These are phyloP conservation scores for Phytophthora fragariae DNA, from an alignment of 352 stramenopile species.

Conservation along the genomic window DNA sequence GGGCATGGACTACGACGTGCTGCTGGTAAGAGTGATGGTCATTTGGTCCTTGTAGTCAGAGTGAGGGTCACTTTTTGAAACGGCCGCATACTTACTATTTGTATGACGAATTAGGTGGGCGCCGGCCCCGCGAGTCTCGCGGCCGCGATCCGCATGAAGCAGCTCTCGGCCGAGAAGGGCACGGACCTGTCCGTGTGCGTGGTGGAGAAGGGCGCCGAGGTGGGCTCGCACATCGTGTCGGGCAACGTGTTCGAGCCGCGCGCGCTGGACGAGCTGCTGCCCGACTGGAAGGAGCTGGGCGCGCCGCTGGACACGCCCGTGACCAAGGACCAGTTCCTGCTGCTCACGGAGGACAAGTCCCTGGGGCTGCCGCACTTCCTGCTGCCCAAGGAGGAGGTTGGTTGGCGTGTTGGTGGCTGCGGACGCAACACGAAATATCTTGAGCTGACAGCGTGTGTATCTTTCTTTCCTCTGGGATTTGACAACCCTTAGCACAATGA, in stretches of 20 bases:
- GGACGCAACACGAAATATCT: not conserved
- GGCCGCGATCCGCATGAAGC: conserved; percentile 98
- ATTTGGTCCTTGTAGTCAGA: not conserved
- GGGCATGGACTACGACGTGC: conserved; percentile 98
- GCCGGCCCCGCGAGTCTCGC: conserved; percentile 93
- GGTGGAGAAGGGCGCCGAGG: conserved; percentile 95
- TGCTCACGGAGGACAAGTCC: conserved; percentile 91
- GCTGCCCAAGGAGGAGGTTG: conserved; percentile 91
- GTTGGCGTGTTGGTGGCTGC: conserved; percentile 9
- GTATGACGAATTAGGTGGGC: conserved; percentile 52
- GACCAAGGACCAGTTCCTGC: conserved; percentile 94
- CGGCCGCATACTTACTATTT: not conserved
- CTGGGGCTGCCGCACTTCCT: conserved; percentile 93
- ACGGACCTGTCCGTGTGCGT: conserved; percentile 96
- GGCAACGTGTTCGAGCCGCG: conserved; percentile 98
- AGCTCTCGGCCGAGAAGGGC: conserved; percentile 94
- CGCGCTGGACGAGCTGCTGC: conserved; percentile 97
- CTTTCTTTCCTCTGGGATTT: conserved; percentile 33
- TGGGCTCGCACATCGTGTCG: conserved; percentile 98
- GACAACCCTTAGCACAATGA: conserved; percentile 92
- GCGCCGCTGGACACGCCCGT: conserved; percentile 94
- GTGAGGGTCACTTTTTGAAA: not conserved
- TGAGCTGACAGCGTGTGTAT: not conserved
- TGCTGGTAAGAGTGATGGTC: conserved; percentile 89
- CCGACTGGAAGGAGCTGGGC: conserved; percentile 94